phyloP scores from a whole-genome alignment of 2,329 filamentous ascomycete species.

The Beauveria brongniartii region DNA sequence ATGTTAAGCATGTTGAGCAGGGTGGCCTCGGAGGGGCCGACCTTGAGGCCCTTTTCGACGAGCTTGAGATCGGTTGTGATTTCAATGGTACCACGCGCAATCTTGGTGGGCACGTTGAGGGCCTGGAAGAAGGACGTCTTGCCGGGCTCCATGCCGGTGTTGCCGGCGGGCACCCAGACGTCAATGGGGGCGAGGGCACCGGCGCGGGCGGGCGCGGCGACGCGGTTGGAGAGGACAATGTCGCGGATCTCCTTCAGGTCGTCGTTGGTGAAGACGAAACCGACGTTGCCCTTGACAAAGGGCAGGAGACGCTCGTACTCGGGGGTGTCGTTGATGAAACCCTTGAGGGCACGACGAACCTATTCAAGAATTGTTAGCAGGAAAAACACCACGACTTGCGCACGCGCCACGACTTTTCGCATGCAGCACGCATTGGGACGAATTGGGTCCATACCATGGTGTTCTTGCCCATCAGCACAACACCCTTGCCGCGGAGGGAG shows the following conservation, averaged over 20 bases:
- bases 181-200: constrained; percentile 91
- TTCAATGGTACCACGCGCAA: constrained; percentile 99
- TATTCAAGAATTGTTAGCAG: constrained; percentile 22
- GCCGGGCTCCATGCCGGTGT: constrained; percentile 99
- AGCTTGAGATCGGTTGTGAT: constrained; percentile 98
- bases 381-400: no score
- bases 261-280: constrained; percentile 98
- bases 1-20: constrained; percentile 99
- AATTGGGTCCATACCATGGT: constrained; percentile 70
- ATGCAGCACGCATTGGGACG: constrained; percentile 16
- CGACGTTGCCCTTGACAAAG: constrained; percentile 93
- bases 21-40: constrained; percentile 97
- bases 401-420: not conserved
- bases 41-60: constrained; percentile 85
- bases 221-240: constrained; percentile 94
- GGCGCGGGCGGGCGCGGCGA: constrained; percentile 94
- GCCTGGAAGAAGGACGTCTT: constrained; percentile 99
- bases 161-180: constrained; percentile 93
- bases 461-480: constrained; percentile 99
- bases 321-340: constrained; percentile 80
- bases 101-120: constrained; percentile 99
- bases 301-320: constrained; percentile 98
- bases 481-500: constrained; percentile 80
- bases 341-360: constrained; percentile 96
- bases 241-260: constrained; percentile 90